Conservation (phyloP, 2,329 filamentous ascomycete species). For the Sporothrix inflata region DNA sequence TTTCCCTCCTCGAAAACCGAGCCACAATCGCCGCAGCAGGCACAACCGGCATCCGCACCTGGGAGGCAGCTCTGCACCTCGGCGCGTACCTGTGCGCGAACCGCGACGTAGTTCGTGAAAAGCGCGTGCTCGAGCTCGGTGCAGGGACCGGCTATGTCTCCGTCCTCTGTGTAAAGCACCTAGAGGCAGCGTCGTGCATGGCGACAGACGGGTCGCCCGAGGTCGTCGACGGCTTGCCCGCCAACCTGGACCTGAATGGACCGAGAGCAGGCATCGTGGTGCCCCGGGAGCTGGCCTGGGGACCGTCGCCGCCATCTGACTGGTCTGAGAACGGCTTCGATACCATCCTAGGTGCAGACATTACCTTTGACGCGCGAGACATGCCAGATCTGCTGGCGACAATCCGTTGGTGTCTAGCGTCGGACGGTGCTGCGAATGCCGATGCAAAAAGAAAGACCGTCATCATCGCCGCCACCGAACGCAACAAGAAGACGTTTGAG, state of each 20-base stretch:
- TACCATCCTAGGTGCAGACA: slow-evolving; percentile 73
- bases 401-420: slow-evolving; percentile 43
- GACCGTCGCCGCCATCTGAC: slow-evolving; percentile 37
- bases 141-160: slow-evolving; percentile 77
- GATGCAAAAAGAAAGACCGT: slow-evolving; percentile 49
- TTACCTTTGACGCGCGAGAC: slow-evolving; percentile 72
- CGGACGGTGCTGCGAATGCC: slow-evolving; percentile 55
- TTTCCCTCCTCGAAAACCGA: slow-evolving; percentile 71
- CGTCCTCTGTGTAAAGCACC: slow-evolving; percentile 70
- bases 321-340: slow-evolving; percentile 49
- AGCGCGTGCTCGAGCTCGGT: slow-evolving; percentile 71
- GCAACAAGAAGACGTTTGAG: slow-evolving; percentile 70
- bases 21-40: slow-evolving; percentile 70
- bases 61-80: slow-evolving; percentile 78
- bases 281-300: slow-evolving; percentile 66
- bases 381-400: slow-evolving; percentile 68
- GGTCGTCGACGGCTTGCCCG: slow-evolving; percentile 68
- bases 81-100: slow-evolving; percentile 67
- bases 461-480: slow-evolving; percentile 70
- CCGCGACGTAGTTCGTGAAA: slow-evolving; percentile 51
- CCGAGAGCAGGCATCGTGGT: slow-evolving; percentile 52
- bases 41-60: slow-evolving; percentile 77
- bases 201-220: slow-evolving; percentile 76
- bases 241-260: slow-evolving; percentile 70
- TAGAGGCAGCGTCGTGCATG: slow-evolving; percentile 62